Conservation (phyloP, 2,329 filamentous ascomycete species). For the Penicillium sp. region DNA sequence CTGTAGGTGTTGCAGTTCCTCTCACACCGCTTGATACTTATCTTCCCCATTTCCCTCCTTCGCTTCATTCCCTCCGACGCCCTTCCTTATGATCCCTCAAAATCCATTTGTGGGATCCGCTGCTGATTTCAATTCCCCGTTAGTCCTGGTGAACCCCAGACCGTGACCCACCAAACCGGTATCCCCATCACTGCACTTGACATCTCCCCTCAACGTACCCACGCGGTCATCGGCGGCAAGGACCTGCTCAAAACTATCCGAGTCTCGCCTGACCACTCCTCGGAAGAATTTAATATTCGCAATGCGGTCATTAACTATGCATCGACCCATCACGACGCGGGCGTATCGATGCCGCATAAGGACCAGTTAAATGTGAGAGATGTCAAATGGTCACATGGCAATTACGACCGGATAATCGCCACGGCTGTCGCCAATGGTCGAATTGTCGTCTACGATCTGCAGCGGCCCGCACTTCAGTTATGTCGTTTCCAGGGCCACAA, state of each 20-base stretch:
- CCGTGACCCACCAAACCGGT: slow-evolving; percentile 58
- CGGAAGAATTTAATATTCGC: slow-evolving; percentile 59
- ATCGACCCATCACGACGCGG: slow-evolving; percentile 45
- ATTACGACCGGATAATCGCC: slow-evolving; percentile 55
- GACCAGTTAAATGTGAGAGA: slow-evolving; percentile 59
- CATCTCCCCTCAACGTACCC: slow-evolving; percentile 57
- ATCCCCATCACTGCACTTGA: slow-evolving; percentile 59
- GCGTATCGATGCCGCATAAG: slow-evolving; percentile 47
- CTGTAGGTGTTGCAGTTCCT: slow-evolving; percentile 30
- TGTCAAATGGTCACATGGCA: slow-evolving; percentile 62
- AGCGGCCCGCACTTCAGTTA: slow-evolving; percentile 55
- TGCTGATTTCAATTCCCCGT: slow-evolving; percentile 17
- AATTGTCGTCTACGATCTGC: slow-evolving; percentile 60
- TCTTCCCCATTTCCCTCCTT: slow-evolving; percentile 4
- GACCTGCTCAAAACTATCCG: slow-evolving; percentile 62
- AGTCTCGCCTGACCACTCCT: slow-evolving; percentile 51
- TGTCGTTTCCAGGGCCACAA: slow-evolving; percentile 59
- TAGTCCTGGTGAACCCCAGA: slow-evolving; percentile 48
- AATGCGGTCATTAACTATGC: slow-evolving; percentile 55
- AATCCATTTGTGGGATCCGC: slow-evolving; percentile 6
- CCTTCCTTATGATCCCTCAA: slow-evolving; percentile 6
- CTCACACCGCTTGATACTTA: slow-evolving; percentile 13
- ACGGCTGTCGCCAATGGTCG: slow-evolving; percentile 61
- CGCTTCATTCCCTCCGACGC: slow-evolving; percentile 1
- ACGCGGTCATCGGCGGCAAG: slow-evolving; percentile 59